Conservation (phyloP, 75 land plant genomes). For the Pinus tabuliformis region DNA sequence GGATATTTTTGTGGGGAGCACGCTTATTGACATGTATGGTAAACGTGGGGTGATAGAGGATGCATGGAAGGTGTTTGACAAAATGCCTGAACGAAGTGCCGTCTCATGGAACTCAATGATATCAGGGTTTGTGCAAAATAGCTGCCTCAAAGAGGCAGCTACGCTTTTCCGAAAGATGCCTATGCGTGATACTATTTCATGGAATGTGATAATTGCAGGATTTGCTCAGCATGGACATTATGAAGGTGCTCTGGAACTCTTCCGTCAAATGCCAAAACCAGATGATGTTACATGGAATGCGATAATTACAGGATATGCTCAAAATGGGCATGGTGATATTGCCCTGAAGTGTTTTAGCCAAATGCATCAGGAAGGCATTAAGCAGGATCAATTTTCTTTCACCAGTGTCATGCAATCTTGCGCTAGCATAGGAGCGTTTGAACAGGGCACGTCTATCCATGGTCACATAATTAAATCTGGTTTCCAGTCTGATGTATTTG, state of each 20-base stretch:
- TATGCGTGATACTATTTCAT: conserved; percentile 22
- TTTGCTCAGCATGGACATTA: conserved; percentile 21
- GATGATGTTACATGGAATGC: conserved; percentile 21
- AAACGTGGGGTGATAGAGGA: conserved; percentile 31
- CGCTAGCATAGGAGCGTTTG: conserved; percentile 25
- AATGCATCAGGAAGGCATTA: conserved; percentile 19
- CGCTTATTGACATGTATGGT: conserved; percentile 53
- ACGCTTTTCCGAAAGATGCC: conserved; percentile 26
- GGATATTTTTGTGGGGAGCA: conserved; percentile 27
- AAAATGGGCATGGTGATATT: conserved; percentile 18
- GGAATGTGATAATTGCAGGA: conserved; percentile 49
- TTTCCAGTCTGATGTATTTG: conserved; percentile 17
- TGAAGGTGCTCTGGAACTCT: conserved; percentile 5
- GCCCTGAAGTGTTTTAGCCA: conserved; percentile 26
- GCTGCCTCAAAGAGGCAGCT: conserved; percentile 23
- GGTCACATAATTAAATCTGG: conserved; percentile 17
- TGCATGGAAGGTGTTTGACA: conserved; percentile 31
- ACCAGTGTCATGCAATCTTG: conserved; percentile 40
- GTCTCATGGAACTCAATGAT: conserved; percentile 50
- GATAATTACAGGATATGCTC: conserved; percentile 31
- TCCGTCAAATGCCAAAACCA: conserved; percentile 5
- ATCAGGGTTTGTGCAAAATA: conserved; percentile 46
- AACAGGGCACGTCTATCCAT: conserved; percentile 37
- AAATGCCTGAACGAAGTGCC: conserved; percentile 20
- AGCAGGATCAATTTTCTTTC: conserved; percentile 23